Conservation (phyloP, 495 filamentous ascomycete genomes). For the Daldinia concentrica region DNA sequence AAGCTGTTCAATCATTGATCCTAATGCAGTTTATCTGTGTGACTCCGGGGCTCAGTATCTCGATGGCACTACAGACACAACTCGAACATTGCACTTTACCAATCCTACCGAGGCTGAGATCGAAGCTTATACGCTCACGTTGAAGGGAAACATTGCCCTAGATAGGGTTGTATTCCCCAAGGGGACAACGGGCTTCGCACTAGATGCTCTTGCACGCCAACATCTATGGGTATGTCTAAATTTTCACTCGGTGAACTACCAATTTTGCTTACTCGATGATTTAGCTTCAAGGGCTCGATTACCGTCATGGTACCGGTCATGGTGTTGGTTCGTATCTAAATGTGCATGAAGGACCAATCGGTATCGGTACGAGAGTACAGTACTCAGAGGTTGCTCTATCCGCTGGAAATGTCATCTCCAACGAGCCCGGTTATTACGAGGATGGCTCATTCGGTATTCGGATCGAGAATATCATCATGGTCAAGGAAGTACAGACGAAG, state of each 20-base stretch:
- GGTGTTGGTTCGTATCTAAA: slow-evolving; percentile 93
- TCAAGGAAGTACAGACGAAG: slow-evolving; percentile 83
- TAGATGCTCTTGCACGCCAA: slow-evolving; percentile 90
- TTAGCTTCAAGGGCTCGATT: slow-evolving; percentile 85
- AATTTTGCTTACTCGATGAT: slow-evolving; percentile 14
- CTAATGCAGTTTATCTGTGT: slow-evolving; percentile 89
- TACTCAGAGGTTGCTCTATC: slow-evolving; percentile 91
- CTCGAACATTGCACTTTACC: slow-evolving; percentile 92
- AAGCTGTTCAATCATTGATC: slow-evolving; percentile 84
- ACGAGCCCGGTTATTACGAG: slow-evolving; percentile 98
- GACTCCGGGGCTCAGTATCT: slow-evolving; percentile 96
- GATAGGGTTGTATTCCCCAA: slow-evolving; percentile 92
- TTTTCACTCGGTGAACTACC: background rate
- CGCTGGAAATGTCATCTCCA: slow-evolving; percentile 91
- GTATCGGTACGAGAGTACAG: slow-evolving; percentile 89
- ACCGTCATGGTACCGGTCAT: slow-evolving; percentile 96
- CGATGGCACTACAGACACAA: slow-evolving; percentile 97
- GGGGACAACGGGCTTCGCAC: slow-evolving; percentile 89
- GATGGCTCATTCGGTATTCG: slow-evolving; percentile 97
- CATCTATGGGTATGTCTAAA: slow-evolving; percentile 77
- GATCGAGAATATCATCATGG: slow-evolving; percentile 95
- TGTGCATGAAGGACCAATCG: slow-evolving; percentile 97
- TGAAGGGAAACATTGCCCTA: slow-evolving; percentile 95
- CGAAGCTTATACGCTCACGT: slow-evolving; percentile 91
- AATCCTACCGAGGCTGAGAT: slow-evolving; percentile 84